A percentile compares a stretch with the other conserved stretches of the same genome.
Conservation (phyloP, 2,329 filamentous ascomycete genomes). For the Xylariaceae sp. region DNA sequence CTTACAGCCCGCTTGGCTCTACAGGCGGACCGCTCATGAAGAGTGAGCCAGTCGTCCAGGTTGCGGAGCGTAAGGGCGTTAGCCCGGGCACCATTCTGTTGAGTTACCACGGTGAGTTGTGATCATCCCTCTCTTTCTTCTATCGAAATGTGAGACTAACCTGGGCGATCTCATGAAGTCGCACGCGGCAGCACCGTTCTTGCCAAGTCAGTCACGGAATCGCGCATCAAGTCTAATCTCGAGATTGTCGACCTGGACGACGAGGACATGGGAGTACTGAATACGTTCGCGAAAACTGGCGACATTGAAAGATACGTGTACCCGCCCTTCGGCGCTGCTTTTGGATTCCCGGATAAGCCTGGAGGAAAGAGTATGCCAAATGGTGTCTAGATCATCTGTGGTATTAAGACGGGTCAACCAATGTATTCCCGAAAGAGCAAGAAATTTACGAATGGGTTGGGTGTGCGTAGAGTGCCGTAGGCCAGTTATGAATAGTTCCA, state of each 20-base stretch:
- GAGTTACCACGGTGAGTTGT: slow-evolving; percentile 64
- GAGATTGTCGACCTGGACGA: slow-evolving; percentile 61
- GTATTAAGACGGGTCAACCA: background rate
- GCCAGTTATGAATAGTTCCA: too few relatives aligned
- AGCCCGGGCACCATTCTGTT: slow-evolving; percentile 61
- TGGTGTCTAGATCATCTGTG: slow-evolving; percentile 12
- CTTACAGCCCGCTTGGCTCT: slow-evolving; percentile 65
- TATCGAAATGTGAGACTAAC: background rate
- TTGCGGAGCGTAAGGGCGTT: slow-evolving; percentile 61
- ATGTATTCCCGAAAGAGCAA: background rate
- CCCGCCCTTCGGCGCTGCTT: slow-evolving; percentile 64
- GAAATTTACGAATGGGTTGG: background rate
- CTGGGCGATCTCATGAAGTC: slow-evolving; percentile 40
- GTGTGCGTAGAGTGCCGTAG: too few relatives aligned
- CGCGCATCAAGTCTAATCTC: slow-evolving; percentile 66
- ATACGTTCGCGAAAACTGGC: slow-evolving; percentile 51
- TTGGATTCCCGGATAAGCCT: slow-evolving; percentile 69
- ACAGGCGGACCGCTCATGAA: slow-evolving; percentile 62
- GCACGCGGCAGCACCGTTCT: slow-evolving; percentile 66
- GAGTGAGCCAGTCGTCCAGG: slow-evolving; percentile 58
- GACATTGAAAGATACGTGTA: slow-evolving; percentile 62
- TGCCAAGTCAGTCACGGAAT: slow-evolving; percentile 66
- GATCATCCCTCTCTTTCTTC: background rate
- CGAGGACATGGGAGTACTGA: slow-evolving; percentile 56
- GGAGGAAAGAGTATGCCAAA: slow-evolving; percentile 27